Evolutionary conservation across 2,329 filamentous ascomycete genomes (phyloP), one percentile per base, ranked within the genome.

Genomic region (Aspergillus caelatus): DNA sequence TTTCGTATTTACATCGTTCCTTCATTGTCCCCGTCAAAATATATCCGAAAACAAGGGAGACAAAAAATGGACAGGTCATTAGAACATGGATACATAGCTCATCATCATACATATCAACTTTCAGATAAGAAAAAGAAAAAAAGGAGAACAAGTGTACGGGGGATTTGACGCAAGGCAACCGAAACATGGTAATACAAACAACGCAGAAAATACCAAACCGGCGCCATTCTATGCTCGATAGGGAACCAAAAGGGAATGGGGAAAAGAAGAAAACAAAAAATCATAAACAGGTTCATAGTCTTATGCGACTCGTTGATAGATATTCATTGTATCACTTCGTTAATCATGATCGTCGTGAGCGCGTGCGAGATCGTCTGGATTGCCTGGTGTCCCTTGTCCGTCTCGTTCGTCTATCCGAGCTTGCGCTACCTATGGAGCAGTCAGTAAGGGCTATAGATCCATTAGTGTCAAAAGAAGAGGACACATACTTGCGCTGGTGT

Each of bases 401-500:
- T 67, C 61, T 54, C 56, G 77, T 79, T 55, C 76, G 75, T 71
- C 78, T 71, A 68, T 78, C 80, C 59, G 80, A 81, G 65, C 80
- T 81, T 70, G 75, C 75, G 70, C 75, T 80, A 68, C 80, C 81
- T 82, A 67, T 57, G 61, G 68, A 45, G 48, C n/a, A 62, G 62
- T 65, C 63, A 63, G 58, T 41, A 63, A 45, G 14, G 54, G 39
- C 61, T 14, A 53, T 43, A 36, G 50, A 53, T 26, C 7, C 3
- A 26, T 66, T 36, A 68, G 61, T 64, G 41, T 23, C 28, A 50
- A 26, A 41, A 45, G n/a, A 45, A 45, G 43, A 54, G 26, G 45
- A 46, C 39, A 75, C 75, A 72, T 72, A 80, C 79, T 82, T 67
- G 73, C 71, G 68, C 78, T 80, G 45, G 79, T 80, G 62, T 76